Percentiles rank a stretch among this genome's conserved stretches.
phyloP scores from a whole-genome alignment of 106 monocot species.

The Allium cepa region DNA sequence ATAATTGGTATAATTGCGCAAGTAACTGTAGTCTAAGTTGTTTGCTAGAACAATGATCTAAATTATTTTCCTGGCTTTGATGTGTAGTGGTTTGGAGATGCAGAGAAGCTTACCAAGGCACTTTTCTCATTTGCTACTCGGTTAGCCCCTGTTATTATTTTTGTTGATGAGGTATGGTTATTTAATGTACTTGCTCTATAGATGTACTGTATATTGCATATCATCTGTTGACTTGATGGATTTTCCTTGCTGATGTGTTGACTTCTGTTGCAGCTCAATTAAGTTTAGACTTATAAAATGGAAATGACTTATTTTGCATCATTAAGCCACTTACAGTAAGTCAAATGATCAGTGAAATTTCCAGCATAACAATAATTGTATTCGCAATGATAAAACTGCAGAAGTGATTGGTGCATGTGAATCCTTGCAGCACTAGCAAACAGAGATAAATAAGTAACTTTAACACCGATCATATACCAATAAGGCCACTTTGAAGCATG shows the following conservation, averaged over 20 bases:
- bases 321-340: background rate
- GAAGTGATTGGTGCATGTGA: too few relatives aligned
- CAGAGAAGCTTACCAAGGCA: conserved; percentile 97
- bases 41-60: background rate
- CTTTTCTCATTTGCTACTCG: conserved; percentile 93
- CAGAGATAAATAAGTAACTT: too few relatives aligned
- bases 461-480: too few relatives aligned
- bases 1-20: background rate
- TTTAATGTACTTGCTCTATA: background rate
- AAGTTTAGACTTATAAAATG: background rate
- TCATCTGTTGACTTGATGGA: conserved; percentile 2
- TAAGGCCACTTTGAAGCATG: too few relatives aligned
- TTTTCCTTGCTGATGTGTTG: background rate
- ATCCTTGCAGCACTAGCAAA: too few relatives aligned
- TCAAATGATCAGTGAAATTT: too few relatives aligned
- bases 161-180: conserved; percentile 87
- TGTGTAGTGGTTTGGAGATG: conserved; percentile 99
- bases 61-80: conserved; percentile 1
- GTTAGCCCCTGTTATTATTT: conserved; percentile 94
- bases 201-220: background rate
- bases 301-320: background rate
- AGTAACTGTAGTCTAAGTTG: background rate
- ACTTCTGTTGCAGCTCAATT: background rate
- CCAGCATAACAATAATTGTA: too few relatives aligned
- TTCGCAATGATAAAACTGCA: too few relatives aligned